Evolutionary conservation across 495 filamentous ascomycete genomes (phyloP), one percentile per base, ranked within the genome.

Genomic region (Lepidopterella palustris): DNA sequence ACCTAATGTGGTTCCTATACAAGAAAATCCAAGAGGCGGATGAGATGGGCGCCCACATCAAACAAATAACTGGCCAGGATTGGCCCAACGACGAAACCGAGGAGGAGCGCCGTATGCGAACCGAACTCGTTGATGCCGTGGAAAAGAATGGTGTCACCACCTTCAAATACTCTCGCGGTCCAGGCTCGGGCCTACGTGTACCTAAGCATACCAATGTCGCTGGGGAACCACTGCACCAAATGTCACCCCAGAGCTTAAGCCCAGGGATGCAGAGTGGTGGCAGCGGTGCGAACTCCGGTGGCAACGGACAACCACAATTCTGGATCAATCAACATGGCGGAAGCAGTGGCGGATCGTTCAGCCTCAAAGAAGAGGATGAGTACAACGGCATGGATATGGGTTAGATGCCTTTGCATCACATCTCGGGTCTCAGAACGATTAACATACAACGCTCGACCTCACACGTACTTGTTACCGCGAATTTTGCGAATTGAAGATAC

Each of bases 1-100:
- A 98, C 73, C 77, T 98, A 45, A 97, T 98, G 93, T 97, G 93
- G 93, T 82, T 91, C 70, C 76, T 96, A 39, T 82, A 95, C 64
- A 75, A 86, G 60, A 95, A 96, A 72, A 78, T 92, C 51, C 84
- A 92, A 66, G 90, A 96, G 68, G 87, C 96, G 70, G 83, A 90
- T 20, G 86, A 96, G 63, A 80, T 97, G 40, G 81, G 84, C 45
- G 85, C 91, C 53, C 73, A 84, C 47, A 82, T 97, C 58, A 71
- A 78, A 31, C 83, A 83, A 50, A 76, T 88, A 0, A 66, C 59
- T 57, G 90, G 90, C 21, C 84, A 84, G 18, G 80, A 73, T 4
- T 88, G 86, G 69, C 90, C 90, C 0, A 91, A 93, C 63, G 86
- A 93, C 59, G 79, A 86, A 53, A 90, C 85, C 5, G 93, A 98